phyloP scores from a whole-genome alignment of 2,329 filamentous ascomycete genomes.

The Cladorrhinum sp. region DNA sequence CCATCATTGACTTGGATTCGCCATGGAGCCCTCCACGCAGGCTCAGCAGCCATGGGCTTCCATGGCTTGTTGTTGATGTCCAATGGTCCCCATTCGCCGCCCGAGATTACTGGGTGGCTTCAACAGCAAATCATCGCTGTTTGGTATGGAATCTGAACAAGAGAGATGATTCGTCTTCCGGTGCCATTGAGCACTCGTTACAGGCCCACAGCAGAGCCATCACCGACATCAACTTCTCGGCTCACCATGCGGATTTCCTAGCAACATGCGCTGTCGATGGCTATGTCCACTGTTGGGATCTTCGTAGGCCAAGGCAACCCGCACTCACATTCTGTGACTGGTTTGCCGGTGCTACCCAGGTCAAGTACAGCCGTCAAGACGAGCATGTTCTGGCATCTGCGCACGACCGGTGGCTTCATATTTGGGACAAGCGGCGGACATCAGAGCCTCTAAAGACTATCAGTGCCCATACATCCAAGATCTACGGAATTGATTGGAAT shows the following conservation, averaged over 20 bases:
- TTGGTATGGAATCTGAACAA: slow-evolving; percentile 90
- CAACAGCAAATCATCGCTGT: slow-evolving; percentile 90
- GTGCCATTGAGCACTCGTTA: slow-evolving; percentile 79
- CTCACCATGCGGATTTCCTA: slow-evolving; percentile 83
- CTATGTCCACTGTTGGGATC: slow-evolving; percentile 89
- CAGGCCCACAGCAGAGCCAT: slow-evolving; percentile 83
- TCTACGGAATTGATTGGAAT: slow-evolving; percentile 95
- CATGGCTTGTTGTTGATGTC: slow-evolving; percentile 94
- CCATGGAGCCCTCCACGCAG: slow-evolving; percentile 84
- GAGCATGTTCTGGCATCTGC: slow-evolving; percentile 85
- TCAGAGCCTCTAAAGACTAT: slow-evolving; percentile 79
- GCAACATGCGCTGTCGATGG: slow-evolving; percentile 92
- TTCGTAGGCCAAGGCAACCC: slow-evolving; percentile 70
- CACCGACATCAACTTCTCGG: slow-evolving; percentile 94
- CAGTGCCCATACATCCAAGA: slow-evolving; percentile 85
- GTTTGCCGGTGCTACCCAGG: slow-evolving; percentile 89
- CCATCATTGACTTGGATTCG: slow-evolving; percentile 88
- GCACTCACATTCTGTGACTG: slow-evolving; percentile 85
- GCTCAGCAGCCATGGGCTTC: slow-evolving; percentile 74
- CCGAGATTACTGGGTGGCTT: slow-evolving; percentile 89
- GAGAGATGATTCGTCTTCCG: slow-evolving; percentile 66
- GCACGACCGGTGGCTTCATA: slow-evolving; percentile 80
- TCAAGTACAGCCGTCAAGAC: slow-evolving; percentile 90
- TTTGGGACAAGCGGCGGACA: slow-evolving; percentile 85
- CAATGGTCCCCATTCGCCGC: slow-evolving; percentile 94